phyloP scores from a whole-genome alignment of 768 basidiomycete genomes.

The Kockovaella imperatae region DNA sequence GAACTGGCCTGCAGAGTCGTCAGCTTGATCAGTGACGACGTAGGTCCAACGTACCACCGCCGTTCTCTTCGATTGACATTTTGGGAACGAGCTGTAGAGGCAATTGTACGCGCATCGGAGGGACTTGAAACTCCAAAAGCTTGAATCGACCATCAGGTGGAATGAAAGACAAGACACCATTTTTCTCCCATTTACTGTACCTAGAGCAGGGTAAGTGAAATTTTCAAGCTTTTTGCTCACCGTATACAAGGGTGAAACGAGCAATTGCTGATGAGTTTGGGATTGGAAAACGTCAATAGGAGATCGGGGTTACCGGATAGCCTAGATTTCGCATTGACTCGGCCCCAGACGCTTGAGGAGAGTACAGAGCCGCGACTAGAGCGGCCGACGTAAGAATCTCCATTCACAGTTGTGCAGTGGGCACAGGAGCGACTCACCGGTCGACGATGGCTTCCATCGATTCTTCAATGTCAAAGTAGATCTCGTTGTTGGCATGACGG shows the following conservation, averaged over 20 bases:
- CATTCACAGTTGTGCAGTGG: neutral
- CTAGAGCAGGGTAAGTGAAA: conserved; percentile 46
- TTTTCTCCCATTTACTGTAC: conserved; percentile 67
- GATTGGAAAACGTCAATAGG: conserved; percentile 65
- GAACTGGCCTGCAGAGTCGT: conserved; percentile 36
- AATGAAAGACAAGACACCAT: conserved; percentile 75
- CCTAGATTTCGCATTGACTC: conserved; percentile 65
- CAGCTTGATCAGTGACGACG: neutral
- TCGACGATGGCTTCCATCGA: conserved; percentile 69
- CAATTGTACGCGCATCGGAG: conserved; percentile 14
- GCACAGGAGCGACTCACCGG: conserved; percentile 50
- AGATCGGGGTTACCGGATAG: conserved; percentile 85
- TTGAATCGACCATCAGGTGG: conserved; percentile 87
- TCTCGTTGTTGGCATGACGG: conserved; percentile 78
- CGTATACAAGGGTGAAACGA: conserved; percentile 90
- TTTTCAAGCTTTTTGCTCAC: conserved; percentile 47
- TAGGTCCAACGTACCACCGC: conserved; percentile 45
- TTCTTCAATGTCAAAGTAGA: conserved; percentile 85
- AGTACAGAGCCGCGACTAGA: conserved; percentile 61
- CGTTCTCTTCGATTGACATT: conserved; percentile 46
- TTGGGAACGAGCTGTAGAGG: conserved; percentile 31
- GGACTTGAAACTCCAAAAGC: conserved; percentile 72
- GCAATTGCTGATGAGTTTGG: conserved; percentile 64
- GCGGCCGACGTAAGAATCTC: too few relatives aligned
- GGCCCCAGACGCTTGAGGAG: conserved; percentile 63